Base-by-base conservation (phyloP, 768 basidiomycete species). In the Suillus occidentalis region DNA sequence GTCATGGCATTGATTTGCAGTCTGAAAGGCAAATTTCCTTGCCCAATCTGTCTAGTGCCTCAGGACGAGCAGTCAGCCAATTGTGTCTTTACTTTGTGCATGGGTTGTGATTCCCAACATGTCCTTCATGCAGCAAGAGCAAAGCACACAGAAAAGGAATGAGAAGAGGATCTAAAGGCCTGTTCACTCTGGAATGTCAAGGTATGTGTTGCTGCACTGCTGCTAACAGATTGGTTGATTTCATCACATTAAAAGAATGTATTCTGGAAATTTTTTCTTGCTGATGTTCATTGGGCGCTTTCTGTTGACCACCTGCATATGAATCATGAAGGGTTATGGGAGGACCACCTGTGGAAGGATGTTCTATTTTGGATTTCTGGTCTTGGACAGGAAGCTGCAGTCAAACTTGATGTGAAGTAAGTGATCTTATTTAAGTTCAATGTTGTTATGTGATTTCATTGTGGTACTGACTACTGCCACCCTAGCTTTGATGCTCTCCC, bases 241-340 rank as follows among this genome's bases (percentile, higher is more conserved):
- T 36, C 40, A 13, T 49, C 63, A 8, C 64, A 34, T 6, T 55
- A 36, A 14, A 42, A 53, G 13, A 55, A 80, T 71, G 74, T 74
- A n/a, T 83, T 82, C 65, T 80, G 77, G 78, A 62, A 40, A 0
- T 49, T 83, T 10, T 61, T 57, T 34, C 62, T 74, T 62, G 77
- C 75, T 7, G 79, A 82, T 67, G 73, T 76, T n/a, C 67, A 78
- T 64, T 34, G 50, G 6, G 75, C 76, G 36, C 25, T 76, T 1
- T 77, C 76, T 7, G 81, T 74, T 63, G 81, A 84, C 66, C 70
- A 72, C 5, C 74, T 83, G n/a, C 83, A 84, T 71, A 68, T 70
- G 25, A 71, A 79, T 64, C 52, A 73, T 52, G 65, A 65, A 56
- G 82, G 81, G 0, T 57, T 79, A 7, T 76, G 70, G 55, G 67